Percentiles rank a stretch among this genome's conserved stretches.
Evolutionary conservation across 2,329 filamentous ascomycete genomes (phyloP).

Genomic region (Cercospora sp.): DNA sequence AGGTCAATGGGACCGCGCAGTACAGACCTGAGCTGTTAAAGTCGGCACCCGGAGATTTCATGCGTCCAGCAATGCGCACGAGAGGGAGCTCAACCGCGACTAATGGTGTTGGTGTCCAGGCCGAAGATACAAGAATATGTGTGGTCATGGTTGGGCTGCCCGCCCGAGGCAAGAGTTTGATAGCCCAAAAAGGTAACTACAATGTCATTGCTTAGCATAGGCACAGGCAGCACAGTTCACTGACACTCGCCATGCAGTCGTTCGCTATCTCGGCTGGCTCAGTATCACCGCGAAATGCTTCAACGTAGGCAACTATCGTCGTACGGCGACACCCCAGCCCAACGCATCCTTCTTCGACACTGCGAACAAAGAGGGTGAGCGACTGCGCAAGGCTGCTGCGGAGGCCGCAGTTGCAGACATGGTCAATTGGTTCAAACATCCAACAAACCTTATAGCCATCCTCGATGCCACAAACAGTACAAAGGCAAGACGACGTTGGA

Average conservation of each 20-base stretch:
- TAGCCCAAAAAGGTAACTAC: conserved; percentile 71
- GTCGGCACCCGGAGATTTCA: conserved; percentile 44
- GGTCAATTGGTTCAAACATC: conserved; percentile 82
- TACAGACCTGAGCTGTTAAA: conserved; percentile 33
- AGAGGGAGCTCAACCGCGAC: conserved; percentile 38
- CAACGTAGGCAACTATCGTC: conserved; percentile 95
- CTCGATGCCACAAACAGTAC: conserved; percentile 97
- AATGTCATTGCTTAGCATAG: background rate
- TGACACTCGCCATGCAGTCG: conserved; percentile 53
- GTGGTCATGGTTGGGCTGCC: conserved; percentile 98
- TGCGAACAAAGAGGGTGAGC: conserved; percentile 85
- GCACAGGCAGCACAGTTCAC: background rate
- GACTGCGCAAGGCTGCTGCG: conserved; percentile 80
- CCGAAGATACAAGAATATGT: conserved; percentile 93
- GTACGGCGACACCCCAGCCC: conserved; percentile 84
- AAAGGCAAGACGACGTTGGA: conserved; percentile 85
- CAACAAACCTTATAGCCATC: conserved; percentile 82
- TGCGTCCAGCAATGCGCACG: conserved; percentile 44
- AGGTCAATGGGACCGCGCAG: conserved; percentile 15
- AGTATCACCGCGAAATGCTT: conserved; percentile 92
- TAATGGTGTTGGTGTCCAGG: conserved; percentile 74
- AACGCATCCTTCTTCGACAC: conserved; percentile 94
- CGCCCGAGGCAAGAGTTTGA: conserved; percentile 93
- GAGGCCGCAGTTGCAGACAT: conserved; percentile 92
- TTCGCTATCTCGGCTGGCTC: conserved; percentile 94